Conservation (phyloP, 2,329 filamentous ascomycete species). For the Aquanectria penicillioides region DNA sequence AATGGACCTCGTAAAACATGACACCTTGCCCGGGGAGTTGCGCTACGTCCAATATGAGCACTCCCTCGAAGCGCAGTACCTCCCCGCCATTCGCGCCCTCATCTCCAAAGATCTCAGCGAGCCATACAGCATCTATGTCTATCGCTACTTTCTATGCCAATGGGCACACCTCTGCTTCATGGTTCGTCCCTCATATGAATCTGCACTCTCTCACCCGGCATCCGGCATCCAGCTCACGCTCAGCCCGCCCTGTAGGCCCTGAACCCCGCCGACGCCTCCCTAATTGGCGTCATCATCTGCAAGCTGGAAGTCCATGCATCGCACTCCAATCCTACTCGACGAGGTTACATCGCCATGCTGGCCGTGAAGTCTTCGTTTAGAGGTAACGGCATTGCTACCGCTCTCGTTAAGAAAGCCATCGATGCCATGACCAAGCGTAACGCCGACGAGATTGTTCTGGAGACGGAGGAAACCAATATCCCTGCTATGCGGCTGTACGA, state of each 20-base stretch:
- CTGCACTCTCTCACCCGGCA: not conserved
- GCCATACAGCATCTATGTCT: constrained; percentile 99
- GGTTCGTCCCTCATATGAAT: constrained; percentile 58
- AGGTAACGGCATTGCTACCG: constrained; percentile 87
- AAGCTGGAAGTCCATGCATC: constrained; percentile 92
- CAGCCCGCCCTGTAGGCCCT: constrained; percentile 57
- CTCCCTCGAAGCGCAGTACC: constrained; percentile 69
- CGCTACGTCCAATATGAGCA: constrained; percentile 72
- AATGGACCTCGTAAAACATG: constrained; percentile 49
- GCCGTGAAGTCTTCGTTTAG: constrained; percentile 85
- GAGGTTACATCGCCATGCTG: constrained; percentile 98
- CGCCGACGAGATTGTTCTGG: constrained; percentile 94
- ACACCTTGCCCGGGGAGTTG: constrained; percentile 57
- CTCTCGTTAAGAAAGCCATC: constrained; percentile 88
- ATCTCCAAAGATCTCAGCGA: constrained; percentile 98
- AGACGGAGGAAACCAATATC: constrained; percentile 93
- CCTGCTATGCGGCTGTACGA: constrained; percentile 94
- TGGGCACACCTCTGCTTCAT: constrained; percentile 98
- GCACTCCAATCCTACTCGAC: constrained; percentile 76
- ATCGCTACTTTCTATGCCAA: constrained; percentile 97
- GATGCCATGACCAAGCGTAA: constrained; percentile 86
- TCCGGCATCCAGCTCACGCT: not conserved
- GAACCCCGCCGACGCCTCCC: constrained; percentile 66
- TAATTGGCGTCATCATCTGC: constrained; percentile 92
- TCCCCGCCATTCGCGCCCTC: constrained; percentile 87